Evolutionary conservation across 331 rosid species (phyloP), one percentile per base, ranked within the genome.

Genomic region (Pyrus hybrid): DNA sequence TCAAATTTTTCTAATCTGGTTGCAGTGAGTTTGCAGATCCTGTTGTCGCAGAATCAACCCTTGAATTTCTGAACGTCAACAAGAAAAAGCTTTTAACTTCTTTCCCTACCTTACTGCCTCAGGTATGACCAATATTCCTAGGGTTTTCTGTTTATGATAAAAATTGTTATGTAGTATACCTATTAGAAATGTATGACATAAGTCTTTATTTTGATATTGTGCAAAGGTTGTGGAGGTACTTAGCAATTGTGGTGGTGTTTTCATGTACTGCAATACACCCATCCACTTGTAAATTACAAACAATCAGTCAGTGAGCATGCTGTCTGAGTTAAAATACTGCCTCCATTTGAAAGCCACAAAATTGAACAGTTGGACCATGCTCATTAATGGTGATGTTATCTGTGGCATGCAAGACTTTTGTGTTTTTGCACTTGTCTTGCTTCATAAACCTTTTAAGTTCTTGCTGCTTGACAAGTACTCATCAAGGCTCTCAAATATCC

Each of bases 11-110:
- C 76, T 74, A 74, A 70, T 84, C 57, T 79, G 62, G 14, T 72
- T 90, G 81, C 89, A 94, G 96, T 88, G 99, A 94, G 86, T 94
- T 94, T 82, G 93, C 97, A 58, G 96, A 94, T 83, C 96, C 96
- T 63, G 85, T 77, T 78, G 96, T 94, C 5, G 97, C 97, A 23
- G 96, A 86, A 85, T 90, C 92, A 74, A 90, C 89, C 30, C 84
- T 94, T 70, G 96, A 90, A 26, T 92, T 94, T 87, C 85, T 94
- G 76, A 80, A 87, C 81, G 51, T 45, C 80, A 92, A 90, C 89
- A 85, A 80, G 84, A 90, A 89, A 80, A 94, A 91, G 77, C 83
- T 94, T 76, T 68, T 77, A 37, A 86, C 84, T 11, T 78, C 93
- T 75, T 94, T 94, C 77, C 99, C 96, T 58, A 86, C 88, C 77